Conservation (phyloP, 768 basidiomycete genomes). For the Boletus eberwhitei region DNA sequence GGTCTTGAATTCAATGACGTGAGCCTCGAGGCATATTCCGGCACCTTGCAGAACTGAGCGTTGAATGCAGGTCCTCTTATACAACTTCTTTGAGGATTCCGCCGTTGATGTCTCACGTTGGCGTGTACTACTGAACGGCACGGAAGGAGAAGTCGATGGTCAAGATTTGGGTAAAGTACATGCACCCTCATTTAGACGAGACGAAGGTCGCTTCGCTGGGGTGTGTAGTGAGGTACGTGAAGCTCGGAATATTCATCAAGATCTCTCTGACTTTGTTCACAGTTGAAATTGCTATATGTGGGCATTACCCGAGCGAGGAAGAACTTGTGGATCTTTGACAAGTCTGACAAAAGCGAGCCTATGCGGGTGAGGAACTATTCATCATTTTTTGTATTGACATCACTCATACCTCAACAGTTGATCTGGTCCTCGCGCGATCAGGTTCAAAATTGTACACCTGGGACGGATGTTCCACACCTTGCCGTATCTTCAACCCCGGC, state of each 20-base stretch:
- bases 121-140: constrained; percentile 52
- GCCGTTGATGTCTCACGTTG: constrained; percentile 48
- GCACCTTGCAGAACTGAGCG: not conserved
- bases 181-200: constrained; percentile 45
- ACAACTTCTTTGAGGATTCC: constrained; percentile 74
- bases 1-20: constrained; percentile 27
- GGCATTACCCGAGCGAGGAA: constrained; percentile 68
- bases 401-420: constrained; percentile 32
- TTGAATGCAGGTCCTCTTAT: constrained; percentile 58
- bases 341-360: constrained; percentile 52
- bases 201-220: constrained; percentile 47
- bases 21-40: not conserved
- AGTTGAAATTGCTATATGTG: constrained; percentile 71
- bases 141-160: constrained; percentile 24
- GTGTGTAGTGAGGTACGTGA: constrained; percentile 55
- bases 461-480: constrained; percentile 48
- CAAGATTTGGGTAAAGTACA: constrained; percentile 12
- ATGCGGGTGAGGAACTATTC: constrained; percentile 44
- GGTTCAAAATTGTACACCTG: constrained; percentile 48
- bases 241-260: not conserved
- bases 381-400: not conserved
- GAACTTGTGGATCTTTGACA: constrained; percentile 69
- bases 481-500: constrained; percentile 49
- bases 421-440: constrained; percentile 48
- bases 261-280: not conserved